A percentile compares a stretch with the other conserved stretches of the same genome.
Evolutionary conservation across 306 rosid genomes (phyloP).

Genomic region (Sechiopsis laciniata): DNA sequence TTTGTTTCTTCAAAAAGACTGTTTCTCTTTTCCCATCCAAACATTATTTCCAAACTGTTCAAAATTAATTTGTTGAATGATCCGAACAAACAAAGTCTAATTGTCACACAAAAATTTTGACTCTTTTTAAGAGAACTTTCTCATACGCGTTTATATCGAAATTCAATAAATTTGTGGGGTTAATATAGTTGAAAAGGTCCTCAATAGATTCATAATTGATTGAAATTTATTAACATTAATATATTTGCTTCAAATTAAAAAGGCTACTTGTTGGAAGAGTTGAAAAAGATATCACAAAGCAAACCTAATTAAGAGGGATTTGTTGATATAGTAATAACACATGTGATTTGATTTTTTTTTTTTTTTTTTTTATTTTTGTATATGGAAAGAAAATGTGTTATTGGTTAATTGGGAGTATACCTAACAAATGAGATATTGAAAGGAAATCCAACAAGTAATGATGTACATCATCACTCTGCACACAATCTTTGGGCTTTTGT

Average conservation of each 20-base stretch:
- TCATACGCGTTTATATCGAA: not conserved
- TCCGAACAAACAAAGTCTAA: not conserved
- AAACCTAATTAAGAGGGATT: not conserved
- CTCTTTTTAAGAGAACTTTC: too few relatives aligned
- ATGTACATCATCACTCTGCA: slow-evolving; percentile 4
- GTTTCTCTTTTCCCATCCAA: not conserved
- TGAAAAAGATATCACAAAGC: not conserved
- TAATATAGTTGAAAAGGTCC: not conserved
- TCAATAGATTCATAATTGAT: not conserved
- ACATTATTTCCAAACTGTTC: not conserved
- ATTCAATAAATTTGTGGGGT: not conserved
- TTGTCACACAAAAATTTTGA: too few relatives aligned
- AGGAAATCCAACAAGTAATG: not conserved
- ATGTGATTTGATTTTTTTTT: not conserved
- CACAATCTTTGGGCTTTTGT: slow-evolving; percentile 15
- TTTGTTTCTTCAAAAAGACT: not conserved
- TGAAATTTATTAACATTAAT: not conserved
- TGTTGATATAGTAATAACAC: not conserved
- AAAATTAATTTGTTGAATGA: too few relatives aligned
- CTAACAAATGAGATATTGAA: slow-evolving; percentile 10
- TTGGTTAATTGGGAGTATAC: not conserved
- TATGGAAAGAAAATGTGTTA: not conserved
- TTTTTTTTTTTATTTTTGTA: not conserved
- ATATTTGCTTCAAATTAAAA: not conserved
- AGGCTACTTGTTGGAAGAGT: not conserved